Percentiles rank a stretch among this genome's conserved stretches.
Evolutionary conservation across 129 eudicot species (phyloP).

Genomic region (Arctium lappa): DNA sequence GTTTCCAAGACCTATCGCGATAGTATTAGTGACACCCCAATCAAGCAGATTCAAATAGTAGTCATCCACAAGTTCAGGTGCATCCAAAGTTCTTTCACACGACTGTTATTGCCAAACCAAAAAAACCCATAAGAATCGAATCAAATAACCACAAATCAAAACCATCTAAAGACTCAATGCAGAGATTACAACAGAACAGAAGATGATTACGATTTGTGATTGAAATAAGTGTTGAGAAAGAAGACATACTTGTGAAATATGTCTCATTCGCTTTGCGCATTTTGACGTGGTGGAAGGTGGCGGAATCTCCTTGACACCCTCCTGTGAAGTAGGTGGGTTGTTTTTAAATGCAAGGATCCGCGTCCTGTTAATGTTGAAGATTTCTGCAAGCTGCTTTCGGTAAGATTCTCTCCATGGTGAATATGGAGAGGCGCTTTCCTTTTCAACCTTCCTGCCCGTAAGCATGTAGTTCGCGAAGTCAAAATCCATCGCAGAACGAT

Average conservation of each 20-base stretch:
- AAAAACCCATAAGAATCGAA: too few relatives aligned
- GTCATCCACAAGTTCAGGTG: constrained; percentile 60
- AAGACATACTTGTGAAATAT: constrained; percentile 40
- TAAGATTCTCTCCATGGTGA: constrained; percentile 43
- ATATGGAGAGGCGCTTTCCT: constrained; percentile 21
- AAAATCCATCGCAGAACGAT: constrained; percentile 71
- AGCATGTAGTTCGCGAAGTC: constrained; percentile 64
- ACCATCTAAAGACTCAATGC: not conserved
- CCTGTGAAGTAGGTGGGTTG: constrained; percentile 41
- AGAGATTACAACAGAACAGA: not conserved
- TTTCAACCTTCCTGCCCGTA: constrained; percentile 35
- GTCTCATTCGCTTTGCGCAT: constrained; percentile 22
- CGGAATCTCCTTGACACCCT: constrained; percentile 10
- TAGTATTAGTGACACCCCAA: constrained; percentile 53
- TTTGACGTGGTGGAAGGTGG: constrained; percentile 13
- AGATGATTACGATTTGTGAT: not conserved
- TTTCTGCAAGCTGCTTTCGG: constrained; percentile 50
- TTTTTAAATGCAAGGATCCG: constrained; percentile 63
- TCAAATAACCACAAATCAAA: not conserved
- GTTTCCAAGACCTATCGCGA: constrained; percentile 56
- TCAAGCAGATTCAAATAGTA: constrained; percentile 62
- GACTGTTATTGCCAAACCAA: constrained; percentile 26
- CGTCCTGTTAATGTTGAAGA: constrained; percentile 48
- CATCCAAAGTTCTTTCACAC: constrained; percentile 59
- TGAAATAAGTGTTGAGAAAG: not conserved